A percentile compares a stretch with the other conserved stretches of the same genome.
These are phyloP conservation scores for Ilyonectria robusta DNA, from an alignment of 2,329 filamentous ascomycete species.

Conservation along the genomic window DNA sequence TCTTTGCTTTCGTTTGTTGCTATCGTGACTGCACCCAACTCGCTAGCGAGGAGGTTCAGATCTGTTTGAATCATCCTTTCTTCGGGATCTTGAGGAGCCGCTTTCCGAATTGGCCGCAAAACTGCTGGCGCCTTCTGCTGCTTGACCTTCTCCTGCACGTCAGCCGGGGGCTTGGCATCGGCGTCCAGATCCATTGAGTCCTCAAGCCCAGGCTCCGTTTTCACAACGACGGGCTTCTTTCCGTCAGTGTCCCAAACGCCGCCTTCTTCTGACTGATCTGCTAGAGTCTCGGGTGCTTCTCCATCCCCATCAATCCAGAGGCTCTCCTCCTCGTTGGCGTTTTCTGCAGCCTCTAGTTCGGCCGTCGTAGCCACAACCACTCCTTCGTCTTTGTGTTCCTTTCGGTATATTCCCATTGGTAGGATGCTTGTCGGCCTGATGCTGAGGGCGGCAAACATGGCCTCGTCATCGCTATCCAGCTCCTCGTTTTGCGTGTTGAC, in stretches of 20 bases:
- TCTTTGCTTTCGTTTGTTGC: constrained; percentile 19
- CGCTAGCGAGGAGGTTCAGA: constrained; percentile 58
- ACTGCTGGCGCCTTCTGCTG: constrained; percentile 43
- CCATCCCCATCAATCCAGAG: constrained; percentile 60
- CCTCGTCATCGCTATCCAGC: constrained; percentile 61
- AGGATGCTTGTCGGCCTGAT: constrained; percentile 54
- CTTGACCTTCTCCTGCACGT: constrained; percentile 41
- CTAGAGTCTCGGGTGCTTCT: constrained; percentile 44
- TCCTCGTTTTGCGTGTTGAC: constrained; percentile 60
- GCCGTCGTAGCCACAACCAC: constrained; percentile 69
- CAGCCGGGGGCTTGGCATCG: constrained; percentile 43
- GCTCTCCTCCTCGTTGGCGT: constrained; percentile 61
- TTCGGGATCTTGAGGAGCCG: constrained; percentile 54
- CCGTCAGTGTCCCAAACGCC: constrained; percentile 62
- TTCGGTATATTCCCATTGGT: constrained; percentile 70
- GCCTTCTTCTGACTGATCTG: constrained; percentile 53
- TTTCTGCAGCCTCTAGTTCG: constrained; percentile 69
- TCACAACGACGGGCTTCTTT: constrained; percentile 56
- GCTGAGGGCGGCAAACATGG: constrained; percentile 55
- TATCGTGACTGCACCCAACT: constrained; percentile 57
- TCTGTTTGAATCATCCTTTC: constrained; percentile 57
- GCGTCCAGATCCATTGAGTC: constrained; percentile 59
- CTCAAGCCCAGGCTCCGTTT: constrained; percentile 61
- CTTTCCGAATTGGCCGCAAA: constrained; percentile 44
- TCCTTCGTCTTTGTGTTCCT: constrained; percentile 68